Evolutionary conservation across 768 basidiomycete genomes (phyloP), one percentile per base, ranked within the genome.

Genomic region (Lepiota brunneoincarnata): DNA sequence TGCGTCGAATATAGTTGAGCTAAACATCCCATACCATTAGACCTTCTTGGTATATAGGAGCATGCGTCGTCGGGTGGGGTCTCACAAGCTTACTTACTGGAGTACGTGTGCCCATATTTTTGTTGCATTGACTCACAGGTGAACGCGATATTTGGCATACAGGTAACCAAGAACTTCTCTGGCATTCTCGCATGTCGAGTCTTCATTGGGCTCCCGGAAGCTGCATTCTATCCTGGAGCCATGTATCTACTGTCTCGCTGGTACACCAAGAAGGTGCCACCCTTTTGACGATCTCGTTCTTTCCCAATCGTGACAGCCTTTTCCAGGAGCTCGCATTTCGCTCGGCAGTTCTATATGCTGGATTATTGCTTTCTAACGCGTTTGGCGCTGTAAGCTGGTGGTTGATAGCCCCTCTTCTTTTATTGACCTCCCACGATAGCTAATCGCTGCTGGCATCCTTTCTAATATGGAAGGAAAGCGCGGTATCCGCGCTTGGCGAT

Each of bases 361-460:
- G 84, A 1, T 61, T 81, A 5, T 65, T 86, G 12, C 72, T 84
- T 23, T 82, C 82, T 4, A 84, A 84, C 61, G 84, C 85, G 5
- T 84, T 86, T 55, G 83, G 85, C 40, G 74, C 77, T 34, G 83
- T 84, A 51, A 60, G 80, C 26, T 63, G 14, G 14, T 4, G 2
- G 46, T 18, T 34, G 26, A 41, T 15, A 24, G 36, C 9, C 21
- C 28, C 31, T 4, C 1, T n/a, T 17, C 37, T 21, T 44, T 38
- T 11, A 42, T 35, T 17, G 12, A 11, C 6, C 9, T 39, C 26
- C 40, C 38, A 24, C 31, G 53, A 37, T 55, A 86, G 80, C 64
- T 87, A 9, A 78, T 88, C 58, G 87, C 85, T 10, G 86, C 86
- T 4, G 87, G 84, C 5, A 84, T 89, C 51, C 73, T 90, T 14